Percentiles rank a stretch among this genome's conserved stretches.
Conservation (phyloP, 306 rosid species). For the Ormosia emarginata region DNA sequence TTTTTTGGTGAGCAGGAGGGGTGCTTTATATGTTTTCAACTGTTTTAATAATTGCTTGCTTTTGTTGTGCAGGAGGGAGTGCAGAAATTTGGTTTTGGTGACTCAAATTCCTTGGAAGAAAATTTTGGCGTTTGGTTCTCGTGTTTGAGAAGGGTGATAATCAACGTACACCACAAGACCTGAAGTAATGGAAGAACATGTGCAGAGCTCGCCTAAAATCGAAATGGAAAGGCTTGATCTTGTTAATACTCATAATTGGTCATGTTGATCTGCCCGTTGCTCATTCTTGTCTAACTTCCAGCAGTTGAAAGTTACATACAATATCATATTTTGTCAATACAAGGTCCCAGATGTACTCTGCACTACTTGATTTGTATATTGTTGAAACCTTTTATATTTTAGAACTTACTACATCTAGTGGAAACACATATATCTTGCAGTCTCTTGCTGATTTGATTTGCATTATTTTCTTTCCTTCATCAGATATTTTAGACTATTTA, state of each 20-base stretch:
- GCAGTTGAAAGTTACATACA: neutral
- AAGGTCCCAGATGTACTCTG: neutral
- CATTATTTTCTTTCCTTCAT: neutral
- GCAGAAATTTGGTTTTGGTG: constrained; percentile 21
- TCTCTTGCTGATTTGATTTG: neutral
- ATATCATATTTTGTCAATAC: neutral
- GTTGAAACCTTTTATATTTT: neutral
- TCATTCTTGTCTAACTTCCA: neutral
- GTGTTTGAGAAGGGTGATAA: constrained; percentile 33
- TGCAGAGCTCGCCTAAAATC: constrained; percentile 13
- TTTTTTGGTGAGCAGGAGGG: neutral
- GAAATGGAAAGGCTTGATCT: neutral
- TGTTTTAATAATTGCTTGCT: neutral
- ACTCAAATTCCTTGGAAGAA: constrained; percentile 37
- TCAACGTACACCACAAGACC: constrained; percentile 34
- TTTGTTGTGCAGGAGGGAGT: constrained; percentile 42
- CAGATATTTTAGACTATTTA: neutral
- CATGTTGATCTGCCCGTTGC: neutral
- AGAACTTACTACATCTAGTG: neutral
- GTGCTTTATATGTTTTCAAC: neutral
- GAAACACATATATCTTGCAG: neutral
- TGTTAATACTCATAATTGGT: neutral
- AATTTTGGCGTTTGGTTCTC: constrained; percentile 41
- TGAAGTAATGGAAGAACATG: constrained; percentile 57
- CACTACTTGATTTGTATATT: neutral